Base-by-base conservation (phyloP, 371 early-diverging fungal genomes). In the Rhizomucor miehei region DNA sequence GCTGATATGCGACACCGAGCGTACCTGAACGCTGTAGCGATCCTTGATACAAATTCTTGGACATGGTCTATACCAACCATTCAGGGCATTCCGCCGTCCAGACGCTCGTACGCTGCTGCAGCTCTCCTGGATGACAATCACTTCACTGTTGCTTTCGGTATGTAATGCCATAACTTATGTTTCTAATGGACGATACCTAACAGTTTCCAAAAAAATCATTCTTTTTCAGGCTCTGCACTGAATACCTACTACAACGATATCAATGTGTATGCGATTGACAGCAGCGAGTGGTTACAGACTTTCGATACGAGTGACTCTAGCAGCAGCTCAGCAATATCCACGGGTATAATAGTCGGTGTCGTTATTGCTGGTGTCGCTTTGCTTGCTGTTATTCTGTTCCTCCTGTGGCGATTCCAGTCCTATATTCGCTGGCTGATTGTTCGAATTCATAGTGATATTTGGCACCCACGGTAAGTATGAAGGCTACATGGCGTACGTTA, bases 341-440 rank as follows among this genome's bases (percentile, higher is more conserved):
- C 56, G 21, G 77, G 74, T 24, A 50, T 67, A 19, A 77, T 77
- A 48, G 77, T 66, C n/a, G 77, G 77, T 60, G 67, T 77, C 12
- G 60, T 66, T 2, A 50, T 77, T 24, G 77, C 68, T 35, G 60
- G 57, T 34, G 66, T 65, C 2, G 67, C 66, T 8, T 44, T 77
- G 5, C 34, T 64, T 12, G 52, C 63, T 29, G 66, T 77, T 17
- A 55, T 71, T 29, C 36, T 71, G 5, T 73, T 77, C 66, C 52
- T 73, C 29, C 49, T 77, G 10, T 77, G 74, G 74, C 62, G 62
- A n/a, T 77, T 73, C 65, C 60, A 69, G 45, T 43, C 60, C 8
- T 77, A 71, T 48, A 43, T 69, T 13, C 57, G 68, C 19, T 71
- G 67, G 69, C 37, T 77, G 8, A 56, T 71, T 20, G 60, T 50